phyloP scores from a whole-genome alignment of 1,284 basidiomycete species.

The Termitomyces sp. region DNA sequence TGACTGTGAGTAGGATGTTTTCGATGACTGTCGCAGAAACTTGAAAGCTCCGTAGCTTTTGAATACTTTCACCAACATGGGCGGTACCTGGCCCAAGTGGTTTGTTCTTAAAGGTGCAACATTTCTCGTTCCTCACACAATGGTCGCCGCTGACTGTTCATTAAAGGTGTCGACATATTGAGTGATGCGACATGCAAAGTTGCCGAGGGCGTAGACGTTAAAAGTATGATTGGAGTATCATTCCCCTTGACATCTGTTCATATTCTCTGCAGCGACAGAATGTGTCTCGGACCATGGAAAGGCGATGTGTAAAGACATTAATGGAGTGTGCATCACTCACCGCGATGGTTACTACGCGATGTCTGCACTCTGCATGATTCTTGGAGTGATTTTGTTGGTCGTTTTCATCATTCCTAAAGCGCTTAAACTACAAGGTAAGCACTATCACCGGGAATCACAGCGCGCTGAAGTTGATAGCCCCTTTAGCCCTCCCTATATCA shows the following conservation, averaged over 20 bases:
- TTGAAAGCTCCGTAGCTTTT: constrained; percentile 53
- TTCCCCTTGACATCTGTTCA: constrained; percentile 8
- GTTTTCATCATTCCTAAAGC: constrained; percentile 83
- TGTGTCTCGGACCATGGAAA: constrained; percentile 92
- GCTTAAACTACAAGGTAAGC: constrained; percentile 77
- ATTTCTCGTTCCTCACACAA: background rate
- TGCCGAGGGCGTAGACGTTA: constrained; percentile 51
- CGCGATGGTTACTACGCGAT: constrained; percentile 93
- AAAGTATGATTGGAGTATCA: constrained; percentile 40
- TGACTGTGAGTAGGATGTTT: constrained; percentile 66
- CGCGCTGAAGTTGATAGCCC: constrained; percentile 11
- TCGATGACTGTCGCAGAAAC: constrained; percentile 4
- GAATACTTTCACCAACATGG: constrained; percentile 96
- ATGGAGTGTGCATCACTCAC: constrained; percentile 78
- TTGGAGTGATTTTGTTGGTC: constrained; percentile 72
- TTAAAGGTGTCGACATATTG: constrained; percentile 77
- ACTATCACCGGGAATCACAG: constrained; percentile 2
- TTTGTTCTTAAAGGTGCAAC: constrained; percentile 80
- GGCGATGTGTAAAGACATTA: constrained; percentile 67
- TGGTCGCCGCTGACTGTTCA: background rate
- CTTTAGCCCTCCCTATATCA: constrained; percentile 49
- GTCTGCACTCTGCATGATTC: constrained; percentile 70
- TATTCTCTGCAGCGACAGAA: constrained; percentile 53
- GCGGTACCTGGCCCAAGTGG: constrained; percentile 96
- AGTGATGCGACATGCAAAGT: constrained; percentile 79